phyloP scores from a whole-genome alignment of 2,329 filamentous ascomycete genomes.

The Cercospora canescens region DNA sequence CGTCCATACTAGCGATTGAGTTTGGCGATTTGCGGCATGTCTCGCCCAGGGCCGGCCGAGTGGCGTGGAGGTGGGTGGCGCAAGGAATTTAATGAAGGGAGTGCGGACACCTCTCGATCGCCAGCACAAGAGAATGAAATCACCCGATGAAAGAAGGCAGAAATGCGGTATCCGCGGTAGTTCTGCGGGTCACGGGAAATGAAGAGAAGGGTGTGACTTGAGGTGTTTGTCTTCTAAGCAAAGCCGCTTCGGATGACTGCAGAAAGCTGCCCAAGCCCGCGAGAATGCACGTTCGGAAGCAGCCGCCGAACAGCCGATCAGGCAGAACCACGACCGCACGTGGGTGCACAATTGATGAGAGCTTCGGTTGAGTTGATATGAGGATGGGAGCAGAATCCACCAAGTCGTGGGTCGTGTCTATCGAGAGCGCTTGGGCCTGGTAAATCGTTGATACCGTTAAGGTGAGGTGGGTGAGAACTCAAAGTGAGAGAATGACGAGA shows the following conservation, averaged over 20 bases:
- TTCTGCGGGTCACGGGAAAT: too few relatives aligned
- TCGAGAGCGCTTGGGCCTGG: too few relatives aligned
- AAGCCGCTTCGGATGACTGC: not conserved
- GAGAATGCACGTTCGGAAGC: not conserved
- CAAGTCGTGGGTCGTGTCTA: too few relatives aligned
- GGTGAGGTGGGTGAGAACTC: too few relatives aligned
- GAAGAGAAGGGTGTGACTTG: not conserved
- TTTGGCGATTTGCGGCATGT: constrained; percentile 14
- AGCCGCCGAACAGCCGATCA: not conserved
- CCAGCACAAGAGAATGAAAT: not conserved
- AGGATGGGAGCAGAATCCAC: not conserved
- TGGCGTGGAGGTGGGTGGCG: not conserved
- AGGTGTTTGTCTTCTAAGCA: not conserved
- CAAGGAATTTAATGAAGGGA: not conserved
- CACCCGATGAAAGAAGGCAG: not conserved
- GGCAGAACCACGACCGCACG: not conserved
- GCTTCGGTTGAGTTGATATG: not conserved
- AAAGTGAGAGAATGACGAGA: constrained; percentile 26
- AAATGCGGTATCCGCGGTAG: not conserved
- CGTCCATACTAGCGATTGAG: constrained; percentile 17
- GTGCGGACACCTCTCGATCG: not conserved
- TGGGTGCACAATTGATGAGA: not conserved
- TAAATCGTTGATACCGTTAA: too few relatives aligned
- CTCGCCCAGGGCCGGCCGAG: not conserved
- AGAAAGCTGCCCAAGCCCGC: not conserved